Conservation (phyloP, 2,329 filamentous ascomycete species). For the Tympanopsis confertula region DNA sequence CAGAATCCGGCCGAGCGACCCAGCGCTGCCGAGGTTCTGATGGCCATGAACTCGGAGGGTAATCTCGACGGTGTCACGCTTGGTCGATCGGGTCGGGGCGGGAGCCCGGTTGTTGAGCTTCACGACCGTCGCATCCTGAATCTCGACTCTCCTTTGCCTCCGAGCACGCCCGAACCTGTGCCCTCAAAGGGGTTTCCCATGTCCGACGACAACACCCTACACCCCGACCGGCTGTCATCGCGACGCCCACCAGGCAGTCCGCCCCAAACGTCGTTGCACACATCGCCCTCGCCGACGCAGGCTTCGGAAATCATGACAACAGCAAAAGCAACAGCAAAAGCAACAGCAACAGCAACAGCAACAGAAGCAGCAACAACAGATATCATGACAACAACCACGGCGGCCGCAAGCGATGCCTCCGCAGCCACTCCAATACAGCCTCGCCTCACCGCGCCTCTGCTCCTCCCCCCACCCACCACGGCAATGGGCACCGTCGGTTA, state of each 20-base stretch:
- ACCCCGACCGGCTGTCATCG: slow-evolving; percentile 13
- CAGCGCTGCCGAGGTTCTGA: slow-evolving; percentile 73
- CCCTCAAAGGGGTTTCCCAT: slow-evolving; percentile 5
- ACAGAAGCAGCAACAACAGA: slow-evolving; percentile 18
- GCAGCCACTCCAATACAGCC: slow-evolving; percentile 5
- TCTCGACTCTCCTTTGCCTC: slow-evolving; percentile 38
- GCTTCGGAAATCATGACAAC: slow-evolving; percentile 7
- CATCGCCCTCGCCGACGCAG: slow-evolving; percentile 4
- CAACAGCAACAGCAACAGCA: too few relatives aligned
- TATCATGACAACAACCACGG: slow-evolving; percentile 11
- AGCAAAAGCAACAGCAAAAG: too few relatives aligned
- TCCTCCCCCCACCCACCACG: slow-evolving; percentile 35
- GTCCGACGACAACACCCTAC: slow-evolving; percentile 6
- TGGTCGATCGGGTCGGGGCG: slow-evolving; percentile 12
- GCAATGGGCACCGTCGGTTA: slow-evolving; percentile 18
- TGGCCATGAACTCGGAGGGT: slow-evolving; percentile 59
- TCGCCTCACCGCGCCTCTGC: slow-evolving; percentile 24
- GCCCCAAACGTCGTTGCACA: slow-evolving; percentile 11
- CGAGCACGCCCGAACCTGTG: slow-evolving; percentile 36
- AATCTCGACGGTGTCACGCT: slow-evolving; percentile 28
- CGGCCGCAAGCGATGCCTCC: slow-evolving; percentile 7
- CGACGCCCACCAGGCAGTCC: slow-evolving; percentile 17
- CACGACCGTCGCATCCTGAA: slow-evolving; percentile 37
- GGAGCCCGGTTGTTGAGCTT: slow-evolving; percentile 25
- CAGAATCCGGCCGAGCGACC: slow-evolving; percentile 68